These are phyloP conservation scores for Thraustotheca clavata DNA, from an alignment of 352 stramenopile species.

Conservation along the genomic window DNA sequence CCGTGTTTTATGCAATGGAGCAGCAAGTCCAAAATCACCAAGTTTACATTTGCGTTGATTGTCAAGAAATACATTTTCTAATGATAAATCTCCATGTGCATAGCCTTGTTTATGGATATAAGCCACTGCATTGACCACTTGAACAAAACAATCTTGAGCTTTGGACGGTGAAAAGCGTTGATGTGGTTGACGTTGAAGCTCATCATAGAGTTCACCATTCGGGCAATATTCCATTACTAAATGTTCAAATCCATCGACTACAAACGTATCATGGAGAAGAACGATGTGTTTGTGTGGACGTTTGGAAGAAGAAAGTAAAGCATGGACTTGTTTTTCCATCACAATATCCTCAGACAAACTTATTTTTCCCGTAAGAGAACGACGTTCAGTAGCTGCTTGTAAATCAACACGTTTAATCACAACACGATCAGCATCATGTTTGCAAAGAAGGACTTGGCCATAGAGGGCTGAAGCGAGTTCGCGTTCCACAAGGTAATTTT, in stretches of 20 bases:
- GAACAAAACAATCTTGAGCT: slow-evolving; percentile 32
- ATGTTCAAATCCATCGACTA: slow-evolving; percentile 27
- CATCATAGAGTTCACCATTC: slow-evolving; percentile 47
- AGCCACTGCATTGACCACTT: slow-evolving; percentile 37
- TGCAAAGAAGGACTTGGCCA: slow-evolving; percentile 13
- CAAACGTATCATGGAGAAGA: slow-evolving; percentile 40
- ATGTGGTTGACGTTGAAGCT: slow-evolving; percentile 16
- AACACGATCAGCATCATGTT: not conserved
- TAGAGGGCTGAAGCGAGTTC: slow-evolving; percentile 9
- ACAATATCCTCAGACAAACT: not conserved
- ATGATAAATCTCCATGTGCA: slow-evolving; percentile 51
- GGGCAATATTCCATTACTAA: slow-evolving; percentile 57
- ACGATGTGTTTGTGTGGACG: slow-evolving; percentile 24
- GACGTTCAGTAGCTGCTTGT: slow-evolving; percentile 4
- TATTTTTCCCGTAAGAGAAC: not conserved
- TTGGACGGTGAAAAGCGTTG: slow-evolving; percentile 26
- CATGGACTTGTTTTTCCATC: too few species aligned
- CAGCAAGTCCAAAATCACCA: slow-evolving; percentile 48
- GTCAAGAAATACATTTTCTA: slow-evolving; percentile 65
- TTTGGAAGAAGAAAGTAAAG: too few species aligned
- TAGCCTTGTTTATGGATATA: slow-evolving; percentile 50
- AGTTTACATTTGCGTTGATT: slow-evolving; percentile 25
- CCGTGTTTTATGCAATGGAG: slow-evolving; percentile 29
- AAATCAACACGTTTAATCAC: slow-evolving; percentile 17
- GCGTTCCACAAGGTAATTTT: slow-evolving; percentile 4